phyloP scores from a whole-genome alignment of 129 eudicot genomes.

The Flaveria ramosissima region DNA sequence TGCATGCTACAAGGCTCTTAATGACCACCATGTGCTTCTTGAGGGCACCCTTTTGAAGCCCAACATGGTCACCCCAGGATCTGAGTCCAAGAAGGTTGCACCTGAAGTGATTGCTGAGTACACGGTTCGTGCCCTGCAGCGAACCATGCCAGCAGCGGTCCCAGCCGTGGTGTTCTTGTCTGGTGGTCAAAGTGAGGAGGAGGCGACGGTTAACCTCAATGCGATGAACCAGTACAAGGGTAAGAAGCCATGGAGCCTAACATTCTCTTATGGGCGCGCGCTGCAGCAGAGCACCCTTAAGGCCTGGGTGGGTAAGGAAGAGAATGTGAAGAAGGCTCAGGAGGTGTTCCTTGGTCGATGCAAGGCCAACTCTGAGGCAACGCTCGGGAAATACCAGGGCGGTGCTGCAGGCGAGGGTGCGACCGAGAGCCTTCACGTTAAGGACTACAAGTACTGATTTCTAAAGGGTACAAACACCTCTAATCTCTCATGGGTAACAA shows the following conservation, averaged over 20 bases:
- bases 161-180: constrained; percentile 63
- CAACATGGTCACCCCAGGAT: constrained; percentile 72
- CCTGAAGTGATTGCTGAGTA: constrained; percentile 64
- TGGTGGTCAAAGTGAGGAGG: constrained; percentile 69
- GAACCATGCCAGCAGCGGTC: constrained; percentile 63
- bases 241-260: constrained; percentile 62
- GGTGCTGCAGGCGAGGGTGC: constrained; percentile 45
- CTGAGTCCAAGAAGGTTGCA: constrained; percentile 53
- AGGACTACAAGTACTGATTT: constrained; percentile 43
- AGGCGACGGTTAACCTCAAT: constrained; percentile 54
- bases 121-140: constrained; percentile 59
- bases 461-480: neutral
- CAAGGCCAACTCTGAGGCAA: constrained; percentile 60
- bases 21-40: constrained; percentile 64
- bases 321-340: constrained; percentile 54
- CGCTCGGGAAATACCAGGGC: constrained; percentile 51
- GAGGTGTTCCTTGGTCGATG: constrained; percentile 42
- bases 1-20: constrained; percentile 68
- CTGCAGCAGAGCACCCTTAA: constrained; percentile 58
- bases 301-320: constrained; percentile 61
- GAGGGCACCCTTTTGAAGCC: constrained; percentile 70
- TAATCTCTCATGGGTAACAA: constrained; percentile 18
- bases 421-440: constrained; percentile 43
- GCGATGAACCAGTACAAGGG: constrained; percentile 60
- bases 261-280: constrained; percentile 63